Evolutionary conservation across 2,329 filamentous ascomycete species (phyloP), one percentile per base, ranked within the genome.

Genomic region (Penicillium sp.): DNA sequence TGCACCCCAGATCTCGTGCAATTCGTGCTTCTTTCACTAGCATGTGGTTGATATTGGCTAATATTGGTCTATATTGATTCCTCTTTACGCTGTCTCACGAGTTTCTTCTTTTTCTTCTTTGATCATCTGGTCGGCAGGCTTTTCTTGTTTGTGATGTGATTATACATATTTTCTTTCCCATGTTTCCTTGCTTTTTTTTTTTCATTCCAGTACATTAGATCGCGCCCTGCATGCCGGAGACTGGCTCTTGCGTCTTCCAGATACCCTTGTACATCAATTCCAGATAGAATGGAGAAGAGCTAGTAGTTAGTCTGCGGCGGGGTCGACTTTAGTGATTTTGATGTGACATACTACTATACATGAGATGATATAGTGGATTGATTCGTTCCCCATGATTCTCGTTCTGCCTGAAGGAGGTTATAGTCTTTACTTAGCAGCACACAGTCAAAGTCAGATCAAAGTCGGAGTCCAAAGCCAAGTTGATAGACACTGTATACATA

Each of bases 211-310:
- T 66, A 67, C 56, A 67, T 63, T 66, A 63, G 63, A 67, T 63
- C 50, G 43, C 49, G 48, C 55, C 61, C 58, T 64, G 58, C 47
- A 48, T 65, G 53, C 35, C 53, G 33, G 58, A 59, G 61, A 54
- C 58, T 60, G 61, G 51, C 55, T 60, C 55, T 48, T 60, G 60
- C 42, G 51, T 62, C 64, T 62, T 66, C 59, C 51, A 45, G 61
- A 64, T 67, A 66, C 63, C 61, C 61, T 59, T 67, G 63, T 67
- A 67, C 63, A 67, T 67, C 65, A 66, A 63, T 62, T 53, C 57
- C 60, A 60, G 59, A 67, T 67, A 67, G 64, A 67, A 56, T 65
- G 62, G 57, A 62, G 61, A 47, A 48, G 57, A 66, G 56, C 54
- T 57, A 59, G 53, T 58, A 56, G 51, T 57, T 59, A 52, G 57